Conservation (phyloP, 2,329 filamentous ascomycete species). For the Neonectria coccinea region DNA sequence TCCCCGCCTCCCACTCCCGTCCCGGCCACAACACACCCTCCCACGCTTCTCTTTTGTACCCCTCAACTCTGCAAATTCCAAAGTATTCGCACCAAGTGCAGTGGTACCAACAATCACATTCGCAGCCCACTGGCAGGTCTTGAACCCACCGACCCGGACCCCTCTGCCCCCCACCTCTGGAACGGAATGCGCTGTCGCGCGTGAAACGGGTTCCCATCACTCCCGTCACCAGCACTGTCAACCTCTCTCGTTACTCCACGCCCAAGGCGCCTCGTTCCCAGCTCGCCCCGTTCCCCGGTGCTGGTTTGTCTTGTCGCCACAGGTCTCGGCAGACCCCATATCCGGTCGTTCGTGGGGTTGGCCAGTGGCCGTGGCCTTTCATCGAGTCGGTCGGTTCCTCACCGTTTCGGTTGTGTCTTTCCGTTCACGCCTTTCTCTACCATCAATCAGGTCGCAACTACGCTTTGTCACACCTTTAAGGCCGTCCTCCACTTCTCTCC, state of each 20-base stretch:
- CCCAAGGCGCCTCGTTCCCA: constrained; percentile 11
- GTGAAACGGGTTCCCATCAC: constrained; percentile 16
- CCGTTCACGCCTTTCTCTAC: neutral
- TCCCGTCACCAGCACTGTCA: neutral
- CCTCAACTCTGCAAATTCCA: constrained; percentile 11
- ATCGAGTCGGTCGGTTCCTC: neutral
- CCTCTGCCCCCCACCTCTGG: neutral
- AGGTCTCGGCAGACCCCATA: constrained; percentile 37
- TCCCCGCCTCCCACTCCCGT: neutral
- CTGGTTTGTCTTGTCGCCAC: constrained; percentile 34
- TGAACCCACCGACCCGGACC: constrained; percentile 18
- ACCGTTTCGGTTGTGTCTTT: constrained; percentile 1
- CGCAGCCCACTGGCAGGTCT: constrained; percentile 1
- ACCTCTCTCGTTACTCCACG: constrained; percentile 16
- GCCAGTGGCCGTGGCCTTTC: constrained; percentile 9
- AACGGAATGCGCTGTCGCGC: constrained; percentile 17
- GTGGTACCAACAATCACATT: neutral
- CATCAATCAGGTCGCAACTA: constrained; percentile 10
- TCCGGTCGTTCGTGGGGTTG: constrained; percentile 39
- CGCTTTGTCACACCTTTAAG: constrained; percentile 10
- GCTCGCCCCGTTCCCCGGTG: constrained; percentile 19
- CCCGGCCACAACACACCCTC: neutral
- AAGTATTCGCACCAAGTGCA: constrained; percentile 2
- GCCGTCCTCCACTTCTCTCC: constrained; percentile 23
- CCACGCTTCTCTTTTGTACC: neutral